These are phyloP conservation scores for Limonium bicolor DNA, from an alignment of 148 eudicot species.

Conservation along the genomic window DNA sequence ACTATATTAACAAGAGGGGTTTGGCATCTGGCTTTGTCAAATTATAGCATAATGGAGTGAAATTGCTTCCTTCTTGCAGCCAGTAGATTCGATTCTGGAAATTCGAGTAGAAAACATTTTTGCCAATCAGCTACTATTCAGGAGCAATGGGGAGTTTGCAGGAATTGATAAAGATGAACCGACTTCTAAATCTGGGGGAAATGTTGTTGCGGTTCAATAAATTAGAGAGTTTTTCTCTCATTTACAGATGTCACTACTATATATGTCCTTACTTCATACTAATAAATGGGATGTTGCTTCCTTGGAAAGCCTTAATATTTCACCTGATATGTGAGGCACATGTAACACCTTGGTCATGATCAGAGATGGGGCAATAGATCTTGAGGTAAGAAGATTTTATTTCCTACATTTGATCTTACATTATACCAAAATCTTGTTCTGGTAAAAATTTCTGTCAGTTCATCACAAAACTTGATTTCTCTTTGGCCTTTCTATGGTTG, in stretches of 20 bases:
- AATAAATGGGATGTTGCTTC: background rate
- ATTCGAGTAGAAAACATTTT: constrained; percentile 62
- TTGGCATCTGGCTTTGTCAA: too few species aligned
- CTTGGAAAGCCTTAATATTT: background rate
- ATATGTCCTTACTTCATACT: too few species aligned
- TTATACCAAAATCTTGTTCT: background rate
- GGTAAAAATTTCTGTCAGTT: too few species aligned
- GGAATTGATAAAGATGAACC: constrained; percentile 84
- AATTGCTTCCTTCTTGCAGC: constrained; percentile 30
- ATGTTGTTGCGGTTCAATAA: constrained; percentile 80
- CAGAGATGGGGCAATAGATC: constrained; percentile 99
- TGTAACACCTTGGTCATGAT: constrained; percentile 75
- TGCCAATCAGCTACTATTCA: constrained; percentile 77
- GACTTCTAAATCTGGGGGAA: constrained; percentile 94
- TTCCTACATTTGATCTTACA: background rate
- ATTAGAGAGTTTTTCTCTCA: constrained; percentile 64
- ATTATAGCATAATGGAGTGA: constrained; percentile 1
- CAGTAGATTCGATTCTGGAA: constrained; percentile 78
- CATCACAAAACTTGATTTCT: too few species aligned
- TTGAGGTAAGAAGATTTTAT: constrained; percentile 44
- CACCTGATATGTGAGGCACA: constrained; percentile 25
- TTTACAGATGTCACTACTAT: too few species aligned
- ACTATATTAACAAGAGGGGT: too few species aligned
- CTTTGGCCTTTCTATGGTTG: too few species aligned
- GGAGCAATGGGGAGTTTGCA: constrained; percentile 46